Percentiles rank a stretch among this genome's conserved stretches.
Conservation (phyloP, 176 grass and related monocot species). For the Zoysia japonica region DNA sequence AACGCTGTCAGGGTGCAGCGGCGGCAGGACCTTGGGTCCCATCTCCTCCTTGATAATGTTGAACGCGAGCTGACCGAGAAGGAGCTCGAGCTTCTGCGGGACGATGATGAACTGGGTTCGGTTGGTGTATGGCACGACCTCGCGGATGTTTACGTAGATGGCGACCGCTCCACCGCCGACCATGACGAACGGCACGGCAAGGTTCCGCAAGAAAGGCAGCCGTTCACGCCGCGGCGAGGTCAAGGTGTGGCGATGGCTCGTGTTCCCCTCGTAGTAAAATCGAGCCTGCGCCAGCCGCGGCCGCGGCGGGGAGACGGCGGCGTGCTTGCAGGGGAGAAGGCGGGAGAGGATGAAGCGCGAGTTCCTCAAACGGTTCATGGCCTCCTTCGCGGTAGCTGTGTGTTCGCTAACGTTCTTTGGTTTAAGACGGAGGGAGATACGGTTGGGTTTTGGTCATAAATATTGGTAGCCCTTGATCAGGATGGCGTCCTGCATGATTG, state of each 20-base stretch:
- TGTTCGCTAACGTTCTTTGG: not conserved
- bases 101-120: too few relatives aligned
- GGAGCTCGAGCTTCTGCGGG: too few relatives aligned
- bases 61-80: too few relatives aligned
- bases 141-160: too few relatives aligned
- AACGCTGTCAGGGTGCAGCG: too few relatives aligned
- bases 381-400: conserved; percentile 11
- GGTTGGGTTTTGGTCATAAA: too few relatives aligned
- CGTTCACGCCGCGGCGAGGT: conserved; percentile 37
- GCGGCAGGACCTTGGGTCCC: too few relatives aligned
- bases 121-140: too few relatives aligned
- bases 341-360: conserved; percentile 41
- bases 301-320: not conserved
- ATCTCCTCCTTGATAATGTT: not conserved
- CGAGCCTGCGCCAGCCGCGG: not conserved
- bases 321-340: conserved; percentile 32
- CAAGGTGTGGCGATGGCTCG: conserved; percentile 38
- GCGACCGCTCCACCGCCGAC: too few relatives aligned
- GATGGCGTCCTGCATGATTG: too few relatives aligned
- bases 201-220: conserved; percentile 56
- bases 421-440: too few relatives aligned
- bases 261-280: conserved; percentile 33
- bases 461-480: too few relatives aligned
- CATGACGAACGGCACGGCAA: conserved; percentile 18
- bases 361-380: conserved; percentile 45